Evolutionary conservation across 2,329 filamentous ascomycete genomes (phyloP).

Genomic region (Colletotrichum spaethianum): DNA sequence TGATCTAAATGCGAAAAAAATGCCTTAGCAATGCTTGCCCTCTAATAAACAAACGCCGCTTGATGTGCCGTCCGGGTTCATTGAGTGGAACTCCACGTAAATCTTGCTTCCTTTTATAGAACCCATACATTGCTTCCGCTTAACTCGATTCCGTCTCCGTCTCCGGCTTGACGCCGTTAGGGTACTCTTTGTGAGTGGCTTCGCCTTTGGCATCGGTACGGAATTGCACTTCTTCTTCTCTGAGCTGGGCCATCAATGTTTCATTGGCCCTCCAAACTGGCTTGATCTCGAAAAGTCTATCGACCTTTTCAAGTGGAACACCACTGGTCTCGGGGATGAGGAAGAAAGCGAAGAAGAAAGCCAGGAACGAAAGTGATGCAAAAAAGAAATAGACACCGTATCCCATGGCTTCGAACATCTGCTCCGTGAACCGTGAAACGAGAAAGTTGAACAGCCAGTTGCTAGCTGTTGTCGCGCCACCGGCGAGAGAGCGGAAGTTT

Average conservation of each 20-base stretch:
- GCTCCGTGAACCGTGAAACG: slow-evolving; percentile 66
- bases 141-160: neutral
- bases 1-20: no score
- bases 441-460: slow-evolving; percentile 73
- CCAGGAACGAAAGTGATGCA: slow-evolving; percentile 62
- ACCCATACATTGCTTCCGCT: neutral
- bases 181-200: slow-evolving; percentile 29
- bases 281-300: slow-evolving; percentile 60
- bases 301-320: slow-evolving; percentile 65
- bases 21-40: neutral
- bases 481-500: slow-evolving; percentile 59
- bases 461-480: slow-evolving; percentile 70
- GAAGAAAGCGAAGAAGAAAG: slow-evolving; percentile 65
- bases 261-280: slow-evolving; percentile 37
- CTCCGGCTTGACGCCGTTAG: neutral
- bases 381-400: slow-evolving; percentile 71
- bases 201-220: slow-evolving; percentile 31
- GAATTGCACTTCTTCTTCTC: slow-evolving; percentile 34
- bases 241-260: slow-evolving; percentile 32
- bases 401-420: slow-evolving; percentile 61
- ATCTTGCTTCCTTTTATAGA: neutral
- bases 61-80: neutral
- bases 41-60: neutral
- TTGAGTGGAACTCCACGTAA: neutral
- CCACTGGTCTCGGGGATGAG: slow-evolving; percentile 68